A percentile compares a stretch with the other conserved stretches of the same genome.
phyloP scores from a whole-genome alignment of 345 rosid species.

The Pseudoturritis turrita region DNA sequence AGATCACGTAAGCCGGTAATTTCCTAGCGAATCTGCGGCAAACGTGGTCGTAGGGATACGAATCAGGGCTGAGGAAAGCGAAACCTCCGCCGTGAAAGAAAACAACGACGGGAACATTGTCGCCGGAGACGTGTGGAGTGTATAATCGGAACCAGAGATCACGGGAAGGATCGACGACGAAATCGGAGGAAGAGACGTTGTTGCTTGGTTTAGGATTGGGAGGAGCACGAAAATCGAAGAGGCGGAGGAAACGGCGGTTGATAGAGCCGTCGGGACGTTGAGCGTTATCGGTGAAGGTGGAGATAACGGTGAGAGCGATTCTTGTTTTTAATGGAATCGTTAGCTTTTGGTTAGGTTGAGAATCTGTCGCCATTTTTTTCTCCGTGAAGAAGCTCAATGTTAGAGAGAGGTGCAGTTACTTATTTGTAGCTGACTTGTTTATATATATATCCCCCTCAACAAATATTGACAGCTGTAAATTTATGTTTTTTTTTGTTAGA shows the following conservation, averaged over 20 bases:
- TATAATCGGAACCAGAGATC: conserved; percentile 76
- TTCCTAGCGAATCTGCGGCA: conserved; percentile 60
- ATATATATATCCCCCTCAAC: background rate
- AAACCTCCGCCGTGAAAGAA: conserved; percentile 94
- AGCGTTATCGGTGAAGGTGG: conserved; percentile 37
- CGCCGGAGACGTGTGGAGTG: conserved; percentile 31
- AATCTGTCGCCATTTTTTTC: conserved; percentile 20
- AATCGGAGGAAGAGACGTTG: conserved; percentile 52
- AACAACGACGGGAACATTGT: conserved; percentile 53
- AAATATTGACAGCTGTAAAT: conserved; percentile 5
- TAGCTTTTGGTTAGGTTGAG: conserved; percentile 24
- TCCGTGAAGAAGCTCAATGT: background rate
- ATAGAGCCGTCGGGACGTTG: conserved; percentile 54
- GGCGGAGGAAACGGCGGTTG: conserved; percentile 52
- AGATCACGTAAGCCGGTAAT: conserved; percentile 53
- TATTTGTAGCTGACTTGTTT: background rate
- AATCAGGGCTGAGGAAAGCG: conserved; percentile 52
- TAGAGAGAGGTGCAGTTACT: background rate
- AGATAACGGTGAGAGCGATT: conserved; percentile 33
- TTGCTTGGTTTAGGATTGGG: conserved; percentile 45
- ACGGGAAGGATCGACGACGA: conserved; percentile 53
- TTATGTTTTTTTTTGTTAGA: background rate
- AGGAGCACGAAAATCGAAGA: conserved; percentile 46
- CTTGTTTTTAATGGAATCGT: conserved; percentile 61
- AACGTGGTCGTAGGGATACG: conserved; percentile 46